Evolutionary conservation across 345 rosid species (phyloP).

Genomic region (Camelina hispida): DNA sequence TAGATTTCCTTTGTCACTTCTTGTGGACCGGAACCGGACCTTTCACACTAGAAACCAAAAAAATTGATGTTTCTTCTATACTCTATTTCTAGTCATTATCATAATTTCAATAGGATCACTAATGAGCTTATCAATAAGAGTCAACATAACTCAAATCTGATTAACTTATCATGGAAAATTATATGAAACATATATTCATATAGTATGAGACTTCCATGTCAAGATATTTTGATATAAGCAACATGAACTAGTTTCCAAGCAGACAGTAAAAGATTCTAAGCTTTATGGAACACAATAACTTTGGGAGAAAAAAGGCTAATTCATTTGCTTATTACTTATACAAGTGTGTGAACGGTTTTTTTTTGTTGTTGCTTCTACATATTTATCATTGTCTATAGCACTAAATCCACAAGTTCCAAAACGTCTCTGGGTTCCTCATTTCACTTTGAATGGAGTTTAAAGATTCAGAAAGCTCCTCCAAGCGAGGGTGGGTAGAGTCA

Average conservation of each 20-base stretch:
- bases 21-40: neutral
- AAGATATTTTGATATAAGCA: conserved; percentile 10
- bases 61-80: neutral
- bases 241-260: conserved; percentile 8
- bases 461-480: conserved; percentile 47
- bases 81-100: neutral
- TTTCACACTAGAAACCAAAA: conserved; percentile 2
- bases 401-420: conserved; percentile 1
- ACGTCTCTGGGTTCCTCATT: conserved; percentile 50
- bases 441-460: conserved; percentile 51
- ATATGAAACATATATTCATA: neutral
- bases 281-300: neutral
- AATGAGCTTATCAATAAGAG: neutral
- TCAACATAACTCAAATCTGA: conserved; percentile 7
- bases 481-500: conserved; percentile 40
- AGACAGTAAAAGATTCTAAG: neutral
- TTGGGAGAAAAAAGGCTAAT: neutral
- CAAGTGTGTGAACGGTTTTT: neutral
- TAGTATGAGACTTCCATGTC: neutral
- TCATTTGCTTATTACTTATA: conserved; percentile 10
- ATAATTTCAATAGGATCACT: neutral
- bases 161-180: neutral
- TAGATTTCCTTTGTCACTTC: neutral
- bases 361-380: neutral
- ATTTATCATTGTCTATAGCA: conserved; percentile 12